Percentiles rank a stretch among this genome's conserved stretches.
phyloP scores from a whole-genome alignment of 345 rosid genomes.

The Citrus hindsii region DNA sequence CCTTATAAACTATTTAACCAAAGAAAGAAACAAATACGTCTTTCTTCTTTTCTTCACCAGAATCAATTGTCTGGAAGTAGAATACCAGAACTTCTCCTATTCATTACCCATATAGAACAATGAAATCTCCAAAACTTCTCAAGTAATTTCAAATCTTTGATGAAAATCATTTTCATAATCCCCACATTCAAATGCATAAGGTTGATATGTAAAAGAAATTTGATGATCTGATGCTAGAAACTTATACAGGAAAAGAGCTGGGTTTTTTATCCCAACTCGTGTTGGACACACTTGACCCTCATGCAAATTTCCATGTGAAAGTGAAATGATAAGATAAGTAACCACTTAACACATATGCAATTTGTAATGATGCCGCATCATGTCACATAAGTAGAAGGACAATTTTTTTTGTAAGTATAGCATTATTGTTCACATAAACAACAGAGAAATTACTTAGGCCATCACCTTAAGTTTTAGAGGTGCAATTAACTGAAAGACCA shows the following conservation, averaged over 20 bases:
- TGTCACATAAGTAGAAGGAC: neutral
- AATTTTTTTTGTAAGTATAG: neutral
- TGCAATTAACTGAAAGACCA: conserved; percentile 71
- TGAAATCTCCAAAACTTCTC: neutral
- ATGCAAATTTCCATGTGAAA: neutral
- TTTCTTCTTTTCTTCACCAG: neutral
- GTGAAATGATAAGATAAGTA: neutral
- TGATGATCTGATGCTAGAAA: neutral
- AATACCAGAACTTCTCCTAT: neutral
- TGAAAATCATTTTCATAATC: neutral
- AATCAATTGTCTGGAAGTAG: neutral
- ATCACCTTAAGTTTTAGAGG: conserved; percentile 65
- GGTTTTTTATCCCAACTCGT: no score
- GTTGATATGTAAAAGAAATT: neutral
- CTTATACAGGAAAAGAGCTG: neutral
- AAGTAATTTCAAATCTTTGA: neutral
- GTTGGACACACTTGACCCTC: no score
- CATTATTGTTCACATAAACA: neutral
- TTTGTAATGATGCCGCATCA: neutral
- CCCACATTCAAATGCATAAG: neutral
- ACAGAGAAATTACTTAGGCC: conserved; percentile 1
- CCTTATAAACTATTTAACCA: neutral
- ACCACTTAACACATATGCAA: neutral
- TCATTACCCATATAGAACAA: neutral
- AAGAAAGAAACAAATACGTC: neutral